phyloP scores from a whole-genome alignment of 2,329 filamentous ascomycete genomes.

The Verticillium nonalfalfae region DNA sequence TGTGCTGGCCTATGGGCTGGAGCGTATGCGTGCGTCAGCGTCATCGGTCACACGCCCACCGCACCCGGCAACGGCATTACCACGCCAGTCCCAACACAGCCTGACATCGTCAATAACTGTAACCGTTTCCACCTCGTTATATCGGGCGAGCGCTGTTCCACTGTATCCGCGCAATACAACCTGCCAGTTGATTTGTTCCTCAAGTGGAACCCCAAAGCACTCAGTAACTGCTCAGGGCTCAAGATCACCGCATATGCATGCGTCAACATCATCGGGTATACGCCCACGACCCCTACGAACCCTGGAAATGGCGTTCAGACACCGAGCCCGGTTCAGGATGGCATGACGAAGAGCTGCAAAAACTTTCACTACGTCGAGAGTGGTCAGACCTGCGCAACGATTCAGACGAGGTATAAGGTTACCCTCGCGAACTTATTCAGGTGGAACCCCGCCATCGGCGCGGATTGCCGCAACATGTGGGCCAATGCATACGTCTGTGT shows the following conservation, averaged over 20 bases:
- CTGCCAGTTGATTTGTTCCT: no score
- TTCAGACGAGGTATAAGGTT: constrained; percentile 5
- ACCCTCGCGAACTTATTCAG: constrained; percentile 6
- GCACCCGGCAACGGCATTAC: constrained; percentile 8
- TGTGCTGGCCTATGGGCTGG: constrained; percentile 10
- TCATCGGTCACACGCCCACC: constrained; percentile 4
- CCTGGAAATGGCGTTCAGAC: constrained; percentile 4
- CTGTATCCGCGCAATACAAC: no score
- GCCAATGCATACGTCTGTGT: no score
- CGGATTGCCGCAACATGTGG: no score
- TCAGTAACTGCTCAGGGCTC: not conserved
- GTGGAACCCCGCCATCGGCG: constrained; percentile 11
- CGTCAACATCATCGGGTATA: constrained; percentile 6
- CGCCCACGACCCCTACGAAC: not conserved
- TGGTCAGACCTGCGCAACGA: constrained; percentile 7
- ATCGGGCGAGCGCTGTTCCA: no score
- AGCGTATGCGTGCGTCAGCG: constrained; percentile 8
- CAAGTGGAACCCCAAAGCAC: no score
- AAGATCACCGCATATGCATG: constrained; percentile 9
- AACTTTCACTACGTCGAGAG: constrained; percentile 10
- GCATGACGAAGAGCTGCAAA: constrained; percentile 12
- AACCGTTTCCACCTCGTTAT: constrained; percentile 17
- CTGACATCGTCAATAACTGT: constrained; percentile 15
- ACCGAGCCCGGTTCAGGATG: constrained; percentile 8
- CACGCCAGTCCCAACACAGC: constrained; percentile 3